Percentiles rank a stretch among this genome's conserved stretches.
Evolutionary conservation across 2,329 filamentous ascomycete species (phyloP).

Genomic region (Stylonectria norvegica): DNA sequence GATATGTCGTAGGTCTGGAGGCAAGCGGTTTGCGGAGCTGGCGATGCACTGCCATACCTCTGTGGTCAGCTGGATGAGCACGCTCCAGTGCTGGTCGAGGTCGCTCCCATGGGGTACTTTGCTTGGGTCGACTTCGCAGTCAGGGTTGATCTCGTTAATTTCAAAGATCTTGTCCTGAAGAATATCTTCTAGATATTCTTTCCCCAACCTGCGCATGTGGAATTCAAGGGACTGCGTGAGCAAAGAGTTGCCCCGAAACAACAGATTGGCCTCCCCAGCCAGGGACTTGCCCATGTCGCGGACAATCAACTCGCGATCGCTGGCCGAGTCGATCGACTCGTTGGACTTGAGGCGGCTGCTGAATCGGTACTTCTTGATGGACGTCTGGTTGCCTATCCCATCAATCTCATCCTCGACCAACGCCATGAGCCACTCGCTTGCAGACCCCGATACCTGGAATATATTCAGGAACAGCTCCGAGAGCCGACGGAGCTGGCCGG

Average conservation of each 20-base stretch:
- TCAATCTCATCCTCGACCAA: conserved; percentile 97
- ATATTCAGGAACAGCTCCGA: conserved; percentile 89
- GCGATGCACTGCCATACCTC: conserved; percentile 84
- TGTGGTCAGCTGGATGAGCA: conserved; percentile 71
- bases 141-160: conserved; percentile 85
- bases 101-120: conserved; percentile 63
- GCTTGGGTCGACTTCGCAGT: conserved; percentile 94
- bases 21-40: conserved; percentile 69
- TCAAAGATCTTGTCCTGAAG: conserved; percentile 81
- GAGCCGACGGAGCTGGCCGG: conserved; percentile 72
- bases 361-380: conserved; percentile 70
- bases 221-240: conserved; percentile 91
- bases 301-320: conserved; percentile 68
- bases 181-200: conserved; percentile 86
- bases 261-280: conserved; percentile 83
- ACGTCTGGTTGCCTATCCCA: conserved; percentile 77
- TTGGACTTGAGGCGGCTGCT: conserved; percentile 67
- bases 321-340: conserved; percentile 60
- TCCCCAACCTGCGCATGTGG: conserved; percentile 91
- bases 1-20: conserved; percentile 76
- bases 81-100: conserved; percentile 77
- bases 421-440: conserved; percentile 85
- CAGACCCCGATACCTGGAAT: conserved; percentile 84
- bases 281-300: conserved; percentile 76
- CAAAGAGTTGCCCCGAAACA: conserved; percentile 92